Conservation (phyloP, 202 grass and related monocot genomes). For the Miscanthus sacchariflorus region DNA sequence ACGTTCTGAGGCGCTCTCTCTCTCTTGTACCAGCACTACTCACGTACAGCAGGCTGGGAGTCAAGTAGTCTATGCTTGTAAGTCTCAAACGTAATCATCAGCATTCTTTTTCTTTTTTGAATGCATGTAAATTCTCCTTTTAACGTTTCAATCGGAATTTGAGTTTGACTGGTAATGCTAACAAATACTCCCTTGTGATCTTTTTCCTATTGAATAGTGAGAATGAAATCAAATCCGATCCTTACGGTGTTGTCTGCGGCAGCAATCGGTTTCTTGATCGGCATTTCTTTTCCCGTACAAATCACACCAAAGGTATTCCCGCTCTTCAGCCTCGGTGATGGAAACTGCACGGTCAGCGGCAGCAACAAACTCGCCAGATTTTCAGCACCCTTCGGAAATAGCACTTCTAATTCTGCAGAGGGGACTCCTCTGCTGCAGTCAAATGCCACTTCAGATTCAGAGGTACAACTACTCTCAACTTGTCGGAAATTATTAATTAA, state of each 20-base stretch:
- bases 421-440: background rate
- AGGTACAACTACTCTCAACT: background rate
- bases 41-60: too few species aligned
- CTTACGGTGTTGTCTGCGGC: too few species aligned
- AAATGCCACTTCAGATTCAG: background rate
- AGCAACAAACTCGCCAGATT: conserved; percentile 4
- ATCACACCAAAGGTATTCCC: conserved; percentile 29
- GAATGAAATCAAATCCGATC: too few species aligned
- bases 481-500: background rate
- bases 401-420: background rate
- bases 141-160: too few species aligned
- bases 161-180: background rate
- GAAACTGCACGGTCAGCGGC: background rate
- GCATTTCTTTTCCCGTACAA: conserved; percentile 43
- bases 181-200: background rate
- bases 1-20: background rate
- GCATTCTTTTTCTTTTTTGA: too few species aligned
- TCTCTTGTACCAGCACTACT: too few species aligned
- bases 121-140: background rate
- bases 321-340: background rate
- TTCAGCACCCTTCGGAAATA: background rate
- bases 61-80: too few species aligned
- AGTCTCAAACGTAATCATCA: too few species aligned
- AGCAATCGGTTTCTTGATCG: background rate
- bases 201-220: too few species aligned